A percentile compares a stretch with the other conserved stretches of the same genome.
phyloP scores from a whole-genome alignment of 1,284 basidiomycete species.

The Moesziomyces antarcticus region DNA sequence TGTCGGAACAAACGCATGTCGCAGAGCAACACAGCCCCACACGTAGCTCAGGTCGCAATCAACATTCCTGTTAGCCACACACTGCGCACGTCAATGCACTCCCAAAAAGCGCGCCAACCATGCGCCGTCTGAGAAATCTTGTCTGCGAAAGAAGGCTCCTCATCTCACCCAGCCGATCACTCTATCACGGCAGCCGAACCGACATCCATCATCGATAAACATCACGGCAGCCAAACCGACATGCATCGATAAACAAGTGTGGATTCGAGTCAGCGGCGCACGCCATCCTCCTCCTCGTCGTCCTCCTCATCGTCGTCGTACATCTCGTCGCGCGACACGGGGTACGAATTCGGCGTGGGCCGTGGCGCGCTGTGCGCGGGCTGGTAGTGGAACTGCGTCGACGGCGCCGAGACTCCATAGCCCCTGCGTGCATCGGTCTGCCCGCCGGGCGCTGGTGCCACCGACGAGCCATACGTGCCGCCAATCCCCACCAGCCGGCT shows the following conservation, averaged over 20 bases:
- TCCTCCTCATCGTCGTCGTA: conserved; percentile 20
- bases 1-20: no score
- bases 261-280: conserved; percentile 2
- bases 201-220: not conserved
- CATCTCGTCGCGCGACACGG: conserved; percentile 27
- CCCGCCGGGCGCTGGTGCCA: not conserved
- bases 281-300: conserved; percentile 9
- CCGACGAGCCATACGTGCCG: no score
- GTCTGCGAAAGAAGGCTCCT: no score
- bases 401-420: conserved; percentile 33
- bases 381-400: conserved; percentile 37
- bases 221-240: no score
- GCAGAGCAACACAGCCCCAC: not conserved
- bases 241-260: no score
- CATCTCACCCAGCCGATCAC: no score
- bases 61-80: no score
- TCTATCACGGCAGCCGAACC: no score
- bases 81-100: no score
- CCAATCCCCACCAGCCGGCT: conserved; percentile 16
- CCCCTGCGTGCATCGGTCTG: conserved; percentile 18
- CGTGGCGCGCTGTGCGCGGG: conserved; percentile 1
- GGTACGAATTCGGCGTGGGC: conserved; percentile 15
- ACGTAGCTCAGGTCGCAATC: no score
- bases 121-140: no score
- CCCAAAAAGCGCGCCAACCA: no score